Evolutionary conservation across 768 basidiomycete species (phyloP).

Genomic region (Austroboletus eburneus): DNA sequence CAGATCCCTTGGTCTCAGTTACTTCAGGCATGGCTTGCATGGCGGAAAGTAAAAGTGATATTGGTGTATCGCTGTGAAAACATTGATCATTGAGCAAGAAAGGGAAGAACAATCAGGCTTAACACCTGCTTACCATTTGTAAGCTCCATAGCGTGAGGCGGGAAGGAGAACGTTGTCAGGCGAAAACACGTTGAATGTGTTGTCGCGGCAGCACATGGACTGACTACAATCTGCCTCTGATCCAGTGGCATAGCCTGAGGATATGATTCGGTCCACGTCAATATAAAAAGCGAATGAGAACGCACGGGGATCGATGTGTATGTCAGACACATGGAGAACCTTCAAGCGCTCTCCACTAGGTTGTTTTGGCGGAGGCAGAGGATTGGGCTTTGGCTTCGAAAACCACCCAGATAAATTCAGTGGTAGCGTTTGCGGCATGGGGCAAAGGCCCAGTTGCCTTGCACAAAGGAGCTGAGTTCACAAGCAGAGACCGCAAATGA

Average conservation of each 20-base stretch:
- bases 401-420: constrained; percentile 47
- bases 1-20: constrained; percentile 52
- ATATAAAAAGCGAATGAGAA: not conserved
- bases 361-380: constrained; percentile 37
- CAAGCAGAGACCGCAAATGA: too few relatives aligned
- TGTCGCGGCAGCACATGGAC: constrained; percentile 58
- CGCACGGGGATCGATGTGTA: constrained; percentile 50
- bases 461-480: constrained; percentile 31
- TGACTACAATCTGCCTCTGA: constrained; percentile 68
- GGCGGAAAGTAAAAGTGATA: constrained; percentile 52
- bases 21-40: constrained; percentile 63
- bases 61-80: constrained; percentile 50
- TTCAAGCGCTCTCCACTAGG: constrained; percentile 44
- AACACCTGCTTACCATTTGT: constrained; percentile 9
- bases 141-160: constrained; percentile 61
- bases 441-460: constrained; percentile 33
- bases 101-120: not conserved
- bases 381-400: constrained; percentile 47
- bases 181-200: constrained; percentile 42
- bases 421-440: constrained; percentile 36
- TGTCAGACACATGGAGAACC: constrained; percentile 46
- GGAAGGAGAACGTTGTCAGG: constrained; percentile 46
- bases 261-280: not conserved
- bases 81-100: too few relatives aligned
- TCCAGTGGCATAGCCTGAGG: constrained; percentile 58